Conservation (phyloP, 1,139 yeast species). For the Protomyces lactucae-debilis region DNA sequence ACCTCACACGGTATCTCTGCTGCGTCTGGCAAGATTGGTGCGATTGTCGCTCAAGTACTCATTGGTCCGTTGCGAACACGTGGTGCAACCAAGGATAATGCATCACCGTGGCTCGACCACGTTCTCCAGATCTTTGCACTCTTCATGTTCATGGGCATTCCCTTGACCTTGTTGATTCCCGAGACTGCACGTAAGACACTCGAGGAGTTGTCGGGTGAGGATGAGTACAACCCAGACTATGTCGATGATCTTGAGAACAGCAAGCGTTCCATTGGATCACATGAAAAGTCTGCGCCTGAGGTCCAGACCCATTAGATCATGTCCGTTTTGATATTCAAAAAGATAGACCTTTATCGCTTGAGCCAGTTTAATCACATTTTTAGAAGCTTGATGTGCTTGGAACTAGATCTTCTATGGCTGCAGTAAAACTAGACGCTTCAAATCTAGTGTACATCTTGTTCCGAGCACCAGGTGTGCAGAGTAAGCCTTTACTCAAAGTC, state of each 20-base stretch:
- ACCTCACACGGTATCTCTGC: conserved; percentile 98
- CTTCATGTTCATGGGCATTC: conserved; percentile 76
- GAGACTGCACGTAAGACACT: conserved; percentile 59
- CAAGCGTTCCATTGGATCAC: neutral
- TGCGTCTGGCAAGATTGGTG: conserved; percentile 93
- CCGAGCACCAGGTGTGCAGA: too few relatives aligned
- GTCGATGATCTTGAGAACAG: neutral
- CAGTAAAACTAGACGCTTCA: too few relatives aligned
- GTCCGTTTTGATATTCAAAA: neutral
- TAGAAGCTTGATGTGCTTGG: too few relatives aligned
- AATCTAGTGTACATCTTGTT: too few relatives aligned
- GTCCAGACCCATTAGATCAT: neutral
- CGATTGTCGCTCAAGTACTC: conserved; percentile 82
- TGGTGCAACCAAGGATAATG: conserved; percentile 49
- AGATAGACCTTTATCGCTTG: too few relatives aligned
- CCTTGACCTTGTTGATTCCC: conserved; percentile 63
- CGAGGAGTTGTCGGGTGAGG: conserved; percentile 23
- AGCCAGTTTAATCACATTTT: too few relatives aligned
- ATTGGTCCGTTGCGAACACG: conserved; percentile 78
- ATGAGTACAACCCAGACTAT: conserved; percentile 3
- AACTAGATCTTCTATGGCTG: too few relatives aligned
- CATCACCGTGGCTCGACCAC: conserved; percentile 77
- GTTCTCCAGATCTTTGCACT: conserved; percentile 89
- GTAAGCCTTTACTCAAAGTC: too few relatives aligned
- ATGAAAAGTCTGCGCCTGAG: neutral